phyloP scores from a whole-genome alignment of 2,329 filamentous ascomycete genomes.

The Thelonectria olida region DNA sequence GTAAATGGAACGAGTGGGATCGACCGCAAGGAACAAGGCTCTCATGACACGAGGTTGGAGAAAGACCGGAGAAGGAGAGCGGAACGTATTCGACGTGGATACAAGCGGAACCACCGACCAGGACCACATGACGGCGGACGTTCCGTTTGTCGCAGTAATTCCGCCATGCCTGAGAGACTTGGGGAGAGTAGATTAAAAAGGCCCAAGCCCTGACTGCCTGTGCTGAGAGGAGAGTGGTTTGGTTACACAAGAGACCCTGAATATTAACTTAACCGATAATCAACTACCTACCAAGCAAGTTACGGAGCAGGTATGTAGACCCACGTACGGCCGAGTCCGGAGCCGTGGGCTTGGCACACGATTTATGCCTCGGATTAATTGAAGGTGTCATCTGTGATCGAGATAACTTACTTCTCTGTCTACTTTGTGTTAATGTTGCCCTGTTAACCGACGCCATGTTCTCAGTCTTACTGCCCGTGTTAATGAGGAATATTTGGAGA shows the following conservation, averaged over 20 bases:
- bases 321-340: background rate
- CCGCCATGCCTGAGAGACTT: too few relatives aligned
- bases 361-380: background rate
- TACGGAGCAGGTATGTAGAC: too few relatives aligned
- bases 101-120: slow-evolving; percentile 11
- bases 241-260: too few relatives aligned
- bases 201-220: too few relatives aligned
- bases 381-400: background rate
- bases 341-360: background rate
- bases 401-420: too few relatives aligned
- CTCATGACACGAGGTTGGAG: background rate
- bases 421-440: too few relatives aligned
- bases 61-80: background rate
- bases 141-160: slow-evolving; percentile 14
- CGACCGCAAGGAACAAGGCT: background rate
- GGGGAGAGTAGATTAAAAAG: too few relatives aligned
- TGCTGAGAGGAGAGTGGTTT: too few relatives aligned
- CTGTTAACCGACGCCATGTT: background rate
- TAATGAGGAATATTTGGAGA: too few relatives aligned
- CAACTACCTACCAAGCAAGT: too few relatives aligned
- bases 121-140: slow-evolving; percentile 7
- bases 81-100: background rate
- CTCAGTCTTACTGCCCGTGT: background rate
- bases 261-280: too few relatives aligned
- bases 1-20: slow-evolving; percentile 3